Base-by-base conservation (phyloP, 345 rosid species). In the Abelmoschus esculentus region DNA sequence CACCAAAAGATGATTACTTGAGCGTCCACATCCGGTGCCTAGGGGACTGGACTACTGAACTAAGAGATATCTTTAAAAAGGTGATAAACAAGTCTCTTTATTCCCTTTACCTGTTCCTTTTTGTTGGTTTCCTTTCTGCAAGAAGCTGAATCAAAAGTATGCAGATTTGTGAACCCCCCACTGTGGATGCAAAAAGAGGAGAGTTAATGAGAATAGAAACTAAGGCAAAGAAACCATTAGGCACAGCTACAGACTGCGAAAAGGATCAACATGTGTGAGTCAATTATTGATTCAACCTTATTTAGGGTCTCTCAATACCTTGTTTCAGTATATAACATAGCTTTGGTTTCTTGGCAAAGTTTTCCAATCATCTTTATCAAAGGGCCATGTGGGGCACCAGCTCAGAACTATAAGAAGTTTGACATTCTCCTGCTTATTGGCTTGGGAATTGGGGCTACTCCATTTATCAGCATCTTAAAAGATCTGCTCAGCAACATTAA, bases 311-410 rank as follows among this genome's bases (percentile, higher is more conserved):
- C 26, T 59, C 44, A 22, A 13, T 69, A 14, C 26, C 38, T 32
- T 10, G 46, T n/a, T 54, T 17, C 57, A 53, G 19, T 50, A n/a
- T n/a, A 69, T 28, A 14, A 47, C 47, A 10, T 65, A 53, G 60
- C 29, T 40, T 28, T 18, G 34, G 42, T 47, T n/a, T 63, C 50
- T 26, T 71, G 56, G 36, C 79, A 93, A 78, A 93, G 98, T n/a
- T 90, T 87, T 62, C 99, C 98, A 8, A 82, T 10, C 50, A 85
- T 95, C 61, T 76, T 82, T 53, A 84, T 91, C 70, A 91, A 85
- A 83, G 98, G 99, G 77, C 97, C 97, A 3, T 91, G 75, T 63
- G 97, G 99, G 76, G 99, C 99, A 7, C 99, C 99, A 3, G 99
- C 99, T 61, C 99, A 95, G 65, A 83, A 81, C 74, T 88, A 87